These are phyloP conservation scores for Fusarium sp. DNA, from an alignment of 2,329 filamentous ascomycete genomes.

Conservation along the genomic window DNA sequence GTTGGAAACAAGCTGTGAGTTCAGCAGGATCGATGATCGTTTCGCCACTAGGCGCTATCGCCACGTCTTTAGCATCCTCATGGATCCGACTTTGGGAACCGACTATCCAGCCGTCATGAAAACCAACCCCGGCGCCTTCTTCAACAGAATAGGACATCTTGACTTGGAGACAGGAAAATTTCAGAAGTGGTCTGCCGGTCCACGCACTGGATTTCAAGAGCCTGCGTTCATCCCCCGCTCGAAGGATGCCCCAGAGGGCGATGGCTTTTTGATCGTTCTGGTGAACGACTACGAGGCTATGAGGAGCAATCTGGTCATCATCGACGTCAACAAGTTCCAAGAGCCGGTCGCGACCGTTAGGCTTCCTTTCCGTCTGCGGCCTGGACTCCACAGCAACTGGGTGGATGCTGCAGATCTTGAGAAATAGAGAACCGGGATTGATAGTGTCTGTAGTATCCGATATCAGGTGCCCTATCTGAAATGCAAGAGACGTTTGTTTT, in stretches of 20 bases:
- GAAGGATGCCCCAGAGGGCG: neutral
- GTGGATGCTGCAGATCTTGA: slow-evolving; percentile 24
- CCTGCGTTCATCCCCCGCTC: slow-evolving; percentile 17
- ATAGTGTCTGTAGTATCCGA: no score
- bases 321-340: slow-evolving; percentile 5
- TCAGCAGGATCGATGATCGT: slow-evolving; percentile 23
- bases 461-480: no score
- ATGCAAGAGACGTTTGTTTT: no score
- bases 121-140: slow-evolving; percentile 5
- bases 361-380: slow-evolving; percentile 8
- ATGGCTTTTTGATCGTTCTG: slow-evolving; percentile 7
- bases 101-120: slow-evolving; percentile 8
- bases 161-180: slow-evolving; percentile 15
- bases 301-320: slow-evolving; percentile 19
- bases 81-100: slow-evolving; percentile 1
- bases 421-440: neutral
- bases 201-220: slow-evolving; percentile 18
- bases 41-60: slow-evolving; percentile 20
- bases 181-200: slow-evolving; percentile 8
- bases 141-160: slow-evolving; percentile 23
- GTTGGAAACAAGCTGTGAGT: slow-evolving; percentile 13
- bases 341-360: slow-evolving; percentile 14
- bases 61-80: slow-evolving; percentile 27
- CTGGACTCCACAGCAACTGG: slow-evolving; percentile 31
- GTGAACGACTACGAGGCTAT: slow-evolving; percentile 24